Conservation (phyloP, 768 basidiomycete species). For the Strobilomyces confusus region DNA sequence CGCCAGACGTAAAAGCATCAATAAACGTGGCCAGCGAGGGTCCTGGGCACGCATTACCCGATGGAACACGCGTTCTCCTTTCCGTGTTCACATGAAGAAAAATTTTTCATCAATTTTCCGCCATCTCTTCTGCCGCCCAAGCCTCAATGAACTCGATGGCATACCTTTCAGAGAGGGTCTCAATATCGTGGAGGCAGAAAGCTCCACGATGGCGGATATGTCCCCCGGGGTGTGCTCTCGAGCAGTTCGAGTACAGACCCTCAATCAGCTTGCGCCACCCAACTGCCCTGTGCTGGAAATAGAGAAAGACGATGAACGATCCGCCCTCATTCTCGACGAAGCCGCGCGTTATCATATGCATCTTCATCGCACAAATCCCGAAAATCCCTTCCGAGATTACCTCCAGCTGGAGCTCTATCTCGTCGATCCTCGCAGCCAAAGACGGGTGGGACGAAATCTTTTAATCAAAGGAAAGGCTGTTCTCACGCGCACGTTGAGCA, state of each 20-base stretch:
- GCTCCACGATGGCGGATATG: slow-evolving; percentile 45
- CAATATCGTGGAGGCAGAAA: slow-evolving; percentile 44
- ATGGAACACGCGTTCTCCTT: slow-evolving; percentile 55
- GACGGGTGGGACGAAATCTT: slow-evolving; percentile 42
- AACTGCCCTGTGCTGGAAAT: slow-evolving; percentile 38
- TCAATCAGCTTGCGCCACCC: slow-evolving; percentile 39
- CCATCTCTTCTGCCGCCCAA: slow-evolving; percentile 37
- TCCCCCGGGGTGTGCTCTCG: slow-evolving; percentile 42
- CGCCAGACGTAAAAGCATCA: slow-evolving; percentile 38
- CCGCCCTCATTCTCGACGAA: slow-evolving; percentile 45
- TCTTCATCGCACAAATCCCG: slow-evolving; percentile 47
- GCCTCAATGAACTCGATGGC: slow-evolving; percentile 30
- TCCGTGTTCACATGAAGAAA: slow-evolving; percentile 49
- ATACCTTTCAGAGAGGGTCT: slow-evolving; percentile 38
- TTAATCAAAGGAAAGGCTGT: slow-evolving; percentile 46
- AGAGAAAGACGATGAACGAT: slow-evolving; percentile 31
- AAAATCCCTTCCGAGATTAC: slow-evolving; percentile 42
- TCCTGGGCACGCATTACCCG: slow-evolving; percentile 54
- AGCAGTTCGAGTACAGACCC: slow-evolving; percentile 41
- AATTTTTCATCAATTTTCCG: slow-evolving; percentile 46
- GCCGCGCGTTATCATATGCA: slow-evolving; percentile 60
- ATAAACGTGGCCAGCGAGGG: slow-evolving; percentile 32
- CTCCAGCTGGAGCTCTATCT: slow-evolving; percentile 52
- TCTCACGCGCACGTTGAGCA: slow-evolving; percentile 39
- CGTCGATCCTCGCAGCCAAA: slow-evolving; percentile 43